Conservation (phyloP, 83 land plant genomes). For the Diphasiastrum complanatum region DNA sequence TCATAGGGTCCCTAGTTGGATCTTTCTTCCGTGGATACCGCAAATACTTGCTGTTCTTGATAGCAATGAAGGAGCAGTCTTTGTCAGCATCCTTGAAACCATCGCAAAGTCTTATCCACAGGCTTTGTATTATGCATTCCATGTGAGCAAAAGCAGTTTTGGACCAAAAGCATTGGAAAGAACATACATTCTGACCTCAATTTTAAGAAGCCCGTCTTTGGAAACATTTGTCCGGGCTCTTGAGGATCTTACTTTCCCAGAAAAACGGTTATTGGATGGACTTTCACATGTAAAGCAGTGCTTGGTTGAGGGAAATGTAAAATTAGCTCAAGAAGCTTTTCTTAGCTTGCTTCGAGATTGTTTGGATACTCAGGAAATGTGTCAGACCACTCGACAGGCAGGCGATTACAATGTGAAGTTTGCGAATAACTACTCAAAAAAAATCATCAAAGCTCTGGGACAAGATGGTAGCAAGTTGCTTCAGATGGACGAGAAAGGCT, state of each 20-base stretch:
- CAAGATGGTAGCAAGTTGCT: conserved; percentile 35
- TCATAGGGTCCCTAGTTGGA: conserved; percentile 33
- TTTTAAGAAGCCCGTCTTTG: conserved; percentile 24
- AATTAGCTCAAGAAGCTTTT: conserved; percentile 27
- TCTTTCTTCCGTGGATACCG: conserved; percentile 49
- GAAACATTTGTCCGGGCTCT: conserved; percentile 35
- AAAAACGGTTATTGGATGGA: conserved; percentile 39
- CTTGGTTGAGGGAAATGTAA: conserved; percentile 22
- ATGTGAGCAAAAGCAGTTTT: conserved; percentile 41
- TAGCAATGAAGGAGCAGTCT: conserved; percentile 32
- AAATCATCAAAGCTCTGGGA: conserved; percentile 36
- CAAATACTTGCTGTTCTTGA: conserved; percentile 47
- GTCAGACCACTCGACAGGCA: conserved; percentile 20
- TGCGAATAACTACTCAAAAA: conserved; percentile 44
- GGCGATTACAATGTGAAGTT: conserved; percentile 53
- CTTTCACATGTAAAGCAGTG: conserved; percentile 21
- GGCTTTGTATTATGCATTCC: conserved; percentile 41
- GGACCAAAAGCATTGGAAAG: conserved; percentile 25
- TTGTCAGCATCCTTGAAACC: conserved; percentile 34
- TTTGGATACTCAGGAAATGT: conserved; percentile 36
- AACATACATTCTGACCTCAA: conserved; percentile 18
- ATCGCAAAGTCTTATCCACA: conserved; percentile 43
- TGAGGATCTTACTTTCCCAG: conserved; percentile 48
- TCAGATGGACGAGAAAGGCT: conserved; percentile 33
- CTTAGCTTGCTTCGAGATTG: conserved; percentile 30